These are phyloP conservation scores for Penicillium nordicum DNA, from an alignment of 2,329 filamentous ascomycete genomes.

Conservation along the genomic window DNA sequence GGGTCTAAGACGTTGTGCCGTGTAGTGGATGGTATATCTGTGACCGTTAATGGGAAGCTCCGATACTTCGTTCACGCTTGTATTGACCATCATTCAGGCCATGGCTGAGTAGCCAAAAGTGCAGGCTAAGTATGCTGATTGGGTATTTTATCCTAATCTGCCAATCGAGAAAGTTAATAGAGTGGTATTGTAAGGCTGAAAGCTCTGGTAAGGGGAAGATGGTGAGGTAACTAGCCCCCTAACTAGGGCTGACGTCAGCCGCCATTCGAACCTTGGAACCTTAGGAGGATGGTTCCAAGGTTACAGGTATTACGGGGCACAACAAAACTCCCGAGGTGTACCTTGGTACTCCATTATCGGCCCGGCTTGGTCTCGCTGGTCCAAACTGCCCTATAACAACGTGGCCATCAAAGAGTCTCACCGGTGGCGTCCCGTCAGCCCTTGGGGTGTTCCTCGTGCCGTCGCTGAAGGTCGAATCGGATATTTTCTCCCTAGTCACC, in stretches of 20 bases:
- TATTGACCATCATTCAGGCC: background rate
- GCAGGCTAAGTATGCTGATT: background rate
- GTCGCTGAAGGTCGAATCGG: background rate
- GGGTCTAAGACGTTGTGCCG: no score
- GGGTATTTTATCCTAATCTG: background rate
- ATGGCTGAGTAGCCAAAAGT: background rate
- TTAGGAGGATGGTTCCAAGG: no score
- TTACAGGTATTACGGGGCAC: background rate
- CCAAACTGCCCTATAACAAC: background rate
- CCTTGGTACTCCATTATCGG: background rate
- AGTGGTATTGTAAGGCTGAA: no score
- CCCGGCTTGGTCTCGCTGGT: background rate
- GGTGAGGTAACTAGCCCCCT: no score
- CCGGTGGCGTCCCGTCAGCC: background rate
- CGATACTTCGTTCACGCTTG: background rate
- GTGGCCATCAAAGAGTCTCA: background rate
- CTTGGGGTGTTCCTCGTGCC: background rate
- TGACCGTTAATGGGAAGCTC: background rate
- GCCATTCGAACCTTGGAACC: no score
- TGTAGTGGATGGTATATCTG: no score
- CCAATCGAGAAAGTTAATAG: background rate
- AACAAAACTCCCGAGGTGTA: background rate
- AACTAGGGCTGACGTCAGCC: no score
- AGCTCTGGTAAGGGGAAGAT: no score
- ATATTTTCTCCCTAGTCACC: background rate